Conservation (phyloP, 257 asterid genomes). For the Buddleja alternifolia region DNA sequence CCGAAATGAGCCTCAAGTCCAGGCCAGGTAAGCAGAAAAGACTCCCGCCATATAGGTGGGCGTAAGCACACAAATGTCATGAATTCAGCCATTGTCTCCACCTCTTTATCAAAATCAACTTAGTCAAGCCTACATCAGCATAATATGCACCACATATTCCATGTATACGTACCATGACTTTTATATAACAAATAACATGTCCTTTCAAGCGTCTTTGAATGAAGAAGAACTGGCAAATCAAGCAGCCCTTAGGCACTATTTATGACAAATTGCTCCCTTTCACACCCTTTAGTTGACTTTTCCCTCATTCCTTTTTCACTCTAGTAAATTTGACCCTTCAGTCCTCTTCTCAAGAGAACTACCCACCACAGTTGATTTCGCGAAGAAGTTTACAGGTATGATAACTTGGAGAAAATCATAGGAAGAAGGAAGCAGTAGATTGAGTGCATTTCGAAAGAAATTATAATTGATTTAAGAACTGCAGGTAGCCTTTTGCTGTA, state of each 20-base stretch:
- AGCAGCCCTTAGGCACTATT: conserved; percentile 6
- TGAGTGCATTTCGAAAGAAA: background rate
- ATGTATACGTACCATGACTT: background rate
- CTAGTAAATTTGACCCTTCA: background rate
- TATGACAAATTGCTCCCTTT: background rate
- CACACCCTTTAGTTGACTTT: too few relatives aligned
- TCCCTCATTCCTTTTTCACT: background rate
- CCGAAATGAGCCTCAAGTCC: background rate
- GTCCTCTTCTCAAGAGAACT: background rate
- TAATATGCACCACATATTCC: background rate
- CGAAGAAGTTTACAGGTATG: background rate
- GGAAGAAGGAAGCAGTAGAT: background rate
- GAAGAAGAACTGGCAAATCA: background rate
- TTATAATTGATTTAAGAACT: background rate
- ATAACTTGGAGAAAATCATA: background rate
- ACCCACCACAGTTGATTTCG: background rate
- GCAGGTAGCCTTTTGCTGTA: background rate
- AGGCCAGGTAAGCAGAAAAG: too few relatives aligned
- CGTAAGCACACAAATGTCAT: too few relatives aligned
- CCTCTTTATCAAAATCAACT: background rate
- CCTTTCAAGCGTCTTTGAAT: background rate
- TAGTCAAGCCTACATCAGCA: conserved; percentile 9
- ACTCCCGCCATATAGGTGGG: too few relatives aligned
- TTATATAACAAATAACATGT: conserved; percentile 16
- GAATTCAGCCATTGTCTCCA: background rate